Evolutionary conservation across 345 rosid genomes (phyloP), one percentile per base, ranked within the genome.

Genomic region (Arabis hirsuta): DNA sequence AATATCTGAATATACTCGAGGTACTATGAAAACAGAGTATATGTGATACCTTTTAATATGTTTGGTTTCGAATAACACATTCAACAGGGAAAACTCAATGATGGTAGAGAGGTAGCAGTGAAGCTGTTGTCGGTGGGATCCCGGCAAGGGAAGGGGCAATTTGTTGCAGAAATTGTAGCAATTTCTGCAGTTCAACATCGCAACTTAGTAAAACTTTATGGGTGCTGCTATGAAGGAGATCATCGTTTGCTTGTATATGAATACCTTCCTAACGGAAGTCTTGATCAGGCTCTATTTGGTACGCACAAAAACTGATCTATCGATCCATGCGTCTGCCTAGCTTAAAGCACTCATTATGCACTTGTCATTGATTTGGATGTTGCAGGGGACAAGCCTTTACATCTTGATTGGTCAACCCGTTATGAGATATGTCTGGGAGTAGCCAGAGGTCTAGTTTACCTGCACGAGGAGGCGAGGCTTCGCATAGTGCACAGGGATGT

Each of bases 71-170:
- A 55, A 70, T 34, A 10, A 41, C 60, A 63, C 47, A 41, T 46
- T 13, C 39, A 72, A 78, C 56, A 78, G 81, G 81, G 81, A 62
- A 62, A 56, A 6, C 81, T 78, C 10, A 68, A 26, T 34, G 81
- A 78, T 63, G 81, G 81, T 69, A 73, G 81, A 67, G 82, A 45
- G 43, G 72, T 88, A 42, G 96, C 90, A 2, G 91, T 85, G 62
- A 90, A 90, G 80, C 81, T 42, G 52, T 78, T 86, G 73, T 88
- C 96, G 0, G 77, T 80, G 53, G 81, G 77, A 77, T 90, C 96
- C 14, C 76, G 74, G 59, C 96, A 90, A 56, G 96, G 96, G 51
- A 90, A 84, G 72, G 82, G 80, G 19, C 90, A 88, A 45, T 90
- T 90, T 60, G 60, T 87, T 46, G 76, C 92, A 56, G 91, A 88